Evolutionary conservation across 257 asterid species (phyloP).

Genomic region (Solanum ossicruentum): DNA sequence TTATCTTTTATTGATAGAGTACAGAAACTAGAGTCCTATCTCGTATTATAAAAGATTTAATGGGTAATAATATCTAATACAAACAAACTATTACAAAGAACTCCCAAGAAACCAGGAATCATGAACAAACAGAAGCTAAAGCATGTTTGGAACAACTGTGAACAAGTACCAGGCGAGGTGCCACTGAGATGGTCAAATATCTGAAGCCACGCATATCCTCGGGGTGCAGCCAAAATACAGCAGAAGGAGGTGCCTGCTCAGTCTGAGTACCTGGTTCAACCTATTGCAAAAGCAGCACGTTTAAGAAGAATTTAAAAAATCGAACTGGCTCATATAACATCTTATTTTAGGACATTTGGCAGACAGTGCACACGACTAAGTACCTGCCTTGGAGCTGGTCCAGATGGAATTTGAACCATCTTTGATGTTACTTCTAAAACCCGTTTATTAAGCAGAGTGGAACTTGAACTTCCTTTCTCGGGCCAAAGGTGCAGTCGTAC

Average conservation of each 20-base stretch:
- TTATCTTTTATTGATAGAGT: neutral
- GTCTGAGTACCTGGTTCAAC: constrained; percentile 98
- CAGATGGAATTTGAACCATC: constrained; percentile 91
- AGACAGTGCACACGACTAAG: constrained; percentile 3
- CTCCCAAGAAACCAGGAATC: neutral
- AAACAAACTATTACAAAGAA: neutral
- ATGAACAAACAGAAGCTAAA: neutral
- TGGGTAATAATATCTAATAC: neutral
- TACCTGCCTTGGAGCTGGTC: constrained; percentile 99
- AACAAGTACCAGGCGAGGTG: constrained; percentile 75
- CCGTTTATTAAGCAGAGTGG: constrained; percentile 28
- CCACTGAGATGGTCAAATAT: constrained; percentile 90
- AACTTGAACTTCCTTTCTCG: constrained; percentile 43
- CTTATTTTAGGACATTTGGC: neutral
- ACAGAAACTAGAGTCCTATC: neutral
- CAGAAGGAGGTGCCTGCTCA: constrained; percentile 97
- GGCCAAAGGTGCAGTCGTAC: constrained; percentile 95
- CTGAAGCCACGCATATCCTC: constrained; percentile 72
- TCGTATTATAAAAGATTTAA: neutral
- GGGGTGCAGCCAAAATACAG: constrained; percentile 87
- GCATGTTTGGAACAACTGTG: neutral
- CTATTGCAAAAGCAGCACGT: constrained; percentile 29
- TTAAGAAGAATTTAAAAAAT: neutral
- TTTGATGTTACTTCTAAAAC: constrained; percentile 77
- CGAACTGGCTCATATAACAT: neutral